Percentiles rank a stretch among this genome's conserved stretches.
phyloP scores from a whole-genome alignment of 768 basidiomycete species.

The Suillus paluster region DNA sequence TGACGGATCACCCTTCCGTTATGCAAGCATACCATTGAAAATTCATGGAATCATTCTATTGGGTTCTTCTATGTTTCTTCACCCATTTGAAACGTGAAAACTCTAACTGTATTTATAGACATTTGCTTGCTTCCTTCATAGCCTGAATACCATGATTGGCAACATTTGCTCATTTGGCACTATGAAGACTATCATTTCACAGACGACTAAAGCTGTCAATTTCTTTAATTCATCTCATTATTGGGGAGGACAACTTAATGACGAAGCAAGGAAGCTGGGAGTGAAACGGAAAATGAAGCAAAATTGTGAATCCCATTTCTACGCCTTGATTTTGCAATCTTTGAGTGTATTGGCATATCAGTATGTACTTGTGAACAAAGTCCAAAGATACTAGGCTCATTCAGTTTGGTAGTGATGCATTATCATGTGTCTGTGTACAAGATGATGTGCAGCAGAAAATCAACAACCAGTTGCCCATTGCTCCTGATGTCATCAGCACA shows the following conservation, averaged over 20 bases:
- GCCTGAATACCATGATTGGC: not conserved
- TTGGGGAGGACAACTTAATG: conserved; percentile 35
- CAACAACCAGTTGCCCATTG: conserved; percentile 24
- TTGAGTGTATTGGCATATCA: conserved; percentile 22
- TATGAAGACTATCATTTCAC: conserved; percentile 24
- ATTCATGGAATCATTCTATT: no score
- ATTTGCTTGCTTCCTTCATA: no score
- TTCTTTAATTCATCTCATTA: conserved; percentile 35
- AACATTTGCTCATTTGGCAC: conserved; percentile 19
- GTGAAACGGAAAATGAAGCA: conserved; percentile 23
- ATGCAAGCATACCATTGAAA: no score
- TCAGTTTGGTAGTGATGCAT: no score
- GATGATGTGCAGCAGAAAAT: conserved; percentile 15
- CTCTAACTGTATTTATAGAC: no score
- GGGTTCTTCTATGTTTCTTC: no score
- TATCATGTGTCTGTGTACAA: conserved; percentile 6
- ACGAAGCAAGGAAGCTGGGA: conserved; percentile 13
- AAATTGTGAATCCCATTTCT: conserved; percentile 29
- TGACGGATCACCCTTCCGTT: no score
- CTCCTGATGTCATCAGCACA: conserved; percentile 10
- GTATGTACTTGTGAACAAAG: no score
- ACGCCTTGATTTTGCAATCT: conserved; percentile 28
- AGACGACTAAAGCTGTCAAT: conserved; percentile 23
- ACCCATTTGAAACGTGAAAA: no score
- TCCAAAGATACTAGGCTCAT: no score